These are phyloP conservation scores for Chenopodium formosanum DNA, from an alignment of 148 eudicot genomes.

Conservation along the genomic window DNA sequence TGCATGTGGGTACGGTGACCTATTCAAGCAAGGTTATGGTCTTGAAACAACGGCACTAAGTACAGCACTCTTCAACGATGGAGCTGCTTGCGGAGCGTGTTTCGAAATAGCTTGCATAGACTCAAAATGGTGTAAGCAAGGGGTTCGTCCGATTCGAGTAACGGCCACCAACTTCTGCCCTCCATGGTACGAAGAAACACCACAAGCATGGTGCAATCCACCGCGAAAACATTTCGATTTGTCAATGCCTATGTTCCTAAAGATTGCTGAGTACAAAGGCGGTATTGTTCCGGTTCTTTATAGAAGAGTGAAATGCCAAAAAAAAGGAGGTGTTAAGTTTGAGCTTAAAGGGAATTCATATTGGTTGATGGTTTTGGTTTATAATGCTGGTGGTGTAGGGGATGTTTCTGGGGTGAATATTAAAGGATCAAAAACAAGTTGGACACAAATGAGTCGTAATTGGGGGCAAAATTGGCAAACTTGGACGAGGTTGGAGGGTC, in stretches of 20 bases:
- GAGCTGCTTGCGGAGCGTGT: slow-evolving; percentile 46
- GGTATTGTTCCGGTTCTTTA: slow-evolving; percentile 45
- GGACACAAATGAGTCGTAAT: slow-evolving; percentile 44
- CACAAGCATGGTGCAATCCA: slow-evolving; percentile 46
- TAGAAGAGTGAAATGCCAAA: slow-evolving; percentile 32
- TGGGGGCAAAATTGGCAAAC: slow-evolving; percentile 55
- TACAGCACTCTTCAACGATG: slow-evolving; percentile 53
- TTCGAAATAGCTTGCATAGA: slow-evolving; percentile 40
- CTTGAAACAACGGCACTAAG: slow-evolving; percentile 48
- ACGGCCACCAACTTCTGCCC: slow-evolving; percentile 45
- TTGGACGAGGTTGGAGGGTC: slow-evolving; percentile 17
- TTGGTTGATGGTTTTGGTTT: slow-evolving; percentile 43
- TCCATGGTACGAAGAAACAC: slow-evolving; percentile 37
- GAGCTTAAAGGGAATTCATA: slow-evolving; percentile 40
- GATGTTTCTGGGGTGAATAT: slow-evolving; percentile 32
- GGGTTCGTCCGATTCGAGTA: slow-evolving; percentile 24
- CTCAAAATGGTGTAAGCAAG: slow-evolving; percentile 35
- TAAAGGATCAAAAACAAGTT: slow-evolving; percentile 40
- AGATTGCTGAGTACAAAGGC: slow-evolving; percentile 37
- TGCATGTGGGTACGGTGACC: slow-evolving; percentile 53
- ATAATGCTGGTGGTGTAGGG: slow-evolving; percentile 49
- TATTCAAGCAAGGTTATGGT: slow-evolving; percentile 35
- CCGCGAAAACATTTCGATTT: slow-evolving; percentile 41
- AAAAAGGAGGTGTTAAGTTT: slow-evolving; percentile 46
- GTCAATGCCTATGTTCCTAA: slow-evolving; percentile 41